phyloP scores from a whole-genome alignment of 169 alveolate genomes.

The Plasmodium vivax region DNA sequence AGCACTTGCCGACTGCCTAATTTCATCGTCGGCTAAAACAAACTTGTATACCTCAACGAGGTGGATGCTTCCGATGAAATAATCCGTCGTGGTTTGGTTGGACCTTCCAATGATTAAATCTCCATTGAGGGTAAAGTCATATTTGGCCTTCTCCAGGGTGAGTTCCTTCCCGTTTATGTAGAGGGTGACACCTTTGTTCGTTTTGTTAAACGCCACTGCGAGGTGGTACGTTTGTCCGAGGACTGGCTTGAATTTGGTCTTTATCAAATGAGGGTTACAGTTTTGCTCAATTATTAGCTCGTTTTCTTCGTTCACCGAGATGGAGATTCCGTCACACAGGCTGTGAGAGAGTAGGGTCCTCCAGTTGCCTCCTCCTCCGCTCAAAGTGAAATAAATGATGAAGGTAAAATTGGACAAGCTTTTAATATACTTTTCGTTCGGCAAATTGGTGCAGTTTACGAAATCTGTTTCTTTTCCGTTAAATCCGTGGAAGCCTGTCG shows the following conservation, averaged over 20 bases:
- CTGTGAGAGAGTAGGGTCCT: conserved; percentile 78
- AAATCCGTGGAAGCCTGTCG: conserved; percentile 73
- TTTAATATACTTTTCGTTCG: conserved; percentile 80
- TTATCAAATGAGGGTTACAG: conserved; percentile 84
- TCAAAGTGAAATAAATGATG: conserved; percentile 76
- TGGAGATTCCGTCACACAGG: conserved; percentile 86
- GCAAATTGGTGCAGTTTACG: conserved; percentile 78
- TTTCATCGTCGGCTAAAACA: conserved; percentile 81
- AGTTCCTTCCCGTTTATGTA: conserved; percentile 59
- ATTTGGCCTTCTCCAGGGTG: not conserved
- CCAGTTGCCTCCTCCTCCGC: conserved; percentile 75
- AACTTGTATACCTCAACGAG: conserved; percentile 76
- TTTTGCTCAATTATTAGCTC: conserved; percentile 87
- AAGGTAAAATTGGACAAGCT: conserved; percentile 80
- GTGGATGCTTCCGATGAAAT: conserved; percentile 79
- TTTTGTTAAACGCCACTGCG: conserved; percentile 26
- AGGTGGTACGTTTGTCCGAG: conserved; percentile 77
- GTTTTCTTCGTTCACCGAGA: conserved; percentile 83
- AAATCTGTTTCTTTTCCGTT: conserved; percentile 80
- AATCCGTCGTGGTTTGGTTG: conserved; percentile 76
- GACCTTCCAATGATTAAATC: conserved; percentile 79
- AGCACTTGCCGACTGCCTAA: conserved; percentile 36
- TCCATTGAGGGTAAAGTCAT: conserved; percentile 68
- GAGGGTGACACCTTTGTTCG: conserved; percentile 70
- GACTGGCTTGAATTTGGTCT: conserved; percentile 82